These are phyloP conservation scores for Neurospora sp. DNA, from an alignment of 495 filamentous ascomycete species.

Conservation along the genomic window DNA sequence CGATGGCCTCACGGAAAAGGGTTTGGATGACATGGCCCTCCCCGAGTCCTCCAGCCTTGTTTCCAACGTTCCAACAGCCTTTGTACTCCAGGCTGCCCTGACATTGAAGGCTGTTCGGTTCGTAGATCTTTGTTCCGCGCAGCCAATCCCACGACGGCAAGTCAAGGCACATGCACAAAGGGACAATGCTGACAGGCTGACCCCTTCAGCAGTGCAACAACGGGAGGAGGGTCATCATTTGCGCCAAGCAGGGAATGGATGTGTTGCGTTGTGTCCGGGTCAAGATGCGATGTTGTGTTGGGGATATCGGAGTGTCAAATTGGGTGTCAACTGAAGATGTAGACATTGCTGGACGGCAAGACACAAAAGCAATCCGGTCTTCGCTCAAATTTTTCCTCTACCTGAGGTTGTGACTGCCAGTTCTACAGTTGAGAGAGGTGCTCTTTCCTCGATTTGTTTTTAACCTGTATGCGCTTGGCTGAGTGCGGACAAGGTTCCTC, in stretches of 20 bases:
- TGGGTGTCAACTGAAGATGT: not conserved
- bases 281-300: not conserved
- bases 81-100: not conserved
- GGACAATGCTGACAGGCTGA: constrained; percentile 18
- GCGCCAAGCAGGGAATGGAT: not conserved
- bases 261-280: not conserved
- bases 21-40: not conserved
- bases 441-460: not conserved
- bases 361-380: not conserved
- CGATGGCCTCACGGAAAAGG: too few species aligned
- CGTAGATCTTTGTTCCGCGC: not conserved
- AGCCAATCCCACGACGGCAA: constrained; percentile 8
- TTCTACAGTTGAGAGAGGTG: not conserved
- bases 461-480: not conserved
- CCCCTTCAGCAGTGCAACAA: not conserved
- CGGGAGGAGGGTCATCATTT: not conserved
- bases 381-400: not conserved
- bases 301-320: not conserved
- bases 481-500: not conserved
- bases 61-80: not conserved
- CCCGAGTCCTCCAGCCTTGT: not conserved
- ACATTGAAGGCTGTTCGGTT: not conserved
- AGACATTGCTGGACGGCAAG: not conserved
- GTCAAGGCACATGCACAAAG: constrained; percentile 19
- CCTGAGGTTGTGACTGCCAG: not conserved